Conservation (phyloP, 306 rosid species). For the barrel medic (Medicago truncatula) region MtrunA17r5.0-ANR NC_053047.1:15389501-15390000, state of each 20-base stretch:
- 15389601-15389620: conserved; percentile 82
- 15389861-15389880: conserved; percentile 2
- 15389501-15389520: conserved; percentile 23
- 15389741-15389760: conserved; percentile 38
- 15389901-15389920: background rate
- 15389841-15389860: conserved; percentile 53
- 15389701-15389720: conserved; percentile 48
- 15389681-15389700: conserved; percentile 80
- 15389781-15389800: background rate
- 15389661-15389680: conserved; percentile 80
- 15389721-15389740: conserved; percentile 13
- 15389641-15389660: conserved; percentile 74
- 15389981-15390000: background rate
- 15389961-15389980: background rate
- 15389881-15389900: conserved; percentile 41
- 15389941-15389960: background rate
- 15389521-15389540: background rate
- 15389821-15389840: conserved; percentile 68
- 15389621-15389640: conserved; percentile 74
- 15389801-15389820: conserved; percentile 36
- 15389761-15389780: background rate
- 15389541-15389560: conserved; percentile 46
- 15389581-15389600: conserved; percentile 77
- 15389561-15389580: conserved; percentile 80
- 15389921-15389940: background rate